Evolutionary conservation across 2,329 filamentous ascomycete genomes (phyloP).

Genomic region (Sporothrix mexicana): DNA sequence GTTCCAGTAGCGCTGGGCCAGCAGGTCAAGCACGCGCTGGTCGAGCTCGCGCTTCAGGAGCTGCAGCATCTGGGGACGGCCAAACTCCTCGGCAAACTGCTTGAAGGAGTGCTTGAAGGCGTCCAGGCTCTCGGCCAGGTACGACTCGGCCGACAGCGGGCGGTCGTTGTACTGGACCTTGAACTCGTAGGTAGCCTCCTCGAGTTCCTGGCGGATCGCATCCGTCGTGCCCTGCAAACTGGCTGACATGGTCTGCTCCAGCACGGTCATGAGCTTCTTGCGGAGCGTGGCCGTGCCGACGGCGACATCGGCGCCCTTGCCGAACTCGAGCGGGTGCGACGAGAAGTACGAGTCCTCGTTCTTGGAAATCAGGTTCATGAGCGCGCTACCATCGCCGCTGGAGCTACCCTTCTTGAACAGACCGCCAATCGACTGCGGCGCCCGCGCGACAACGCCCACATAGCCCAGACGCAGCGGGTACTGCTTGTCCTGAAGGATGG

Average conservation of each 20-base stretch:
- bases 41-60: conserved; percentile 91
- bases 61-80: conserved; percentile 84
- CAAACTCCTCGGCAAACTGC: conserved; percentile 87
- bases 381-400: conserved; percentile 55
- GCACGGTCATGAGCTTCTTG: conserved; percentile 95
- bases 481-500: conserved; percentile 84
- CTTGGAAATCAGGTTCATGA: conserved; percentile 79
- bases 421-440: conserved; percentile 64
- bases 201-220: conserved; percentile 90
- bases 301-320: conserved; percentile 70
- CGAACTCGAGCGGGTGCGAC: conserved; percentile 80
- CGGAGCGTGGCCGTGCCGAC: conserved; percentile 86
- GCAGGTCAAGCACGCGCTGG: conserved; percentile 89
- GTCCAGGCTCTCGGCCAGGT: conserved; percentile 92
- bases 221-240: conserved; percentile 89
- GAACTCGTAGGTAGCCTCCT: conserved; percentile 97
- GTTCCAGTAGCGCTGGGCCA: conserved; percentile 97
- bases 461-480: conserved; percentile 96
- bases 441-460: conserved; percentile 89
- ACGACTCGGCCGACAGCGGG: conserved; percentile 91
- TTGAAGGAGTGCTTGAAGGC: conserved; percentile 98
- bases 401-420: conserved; percentile 82
- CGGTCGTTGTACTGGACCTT: conserved; percentile 99
- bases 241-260: conserved; percentile 96
- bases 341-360: conserved; percentile 90